phyloP scores from a whole-genome alignment of 805 yeast species.

The Teunomyces gatunensis region DNA sequence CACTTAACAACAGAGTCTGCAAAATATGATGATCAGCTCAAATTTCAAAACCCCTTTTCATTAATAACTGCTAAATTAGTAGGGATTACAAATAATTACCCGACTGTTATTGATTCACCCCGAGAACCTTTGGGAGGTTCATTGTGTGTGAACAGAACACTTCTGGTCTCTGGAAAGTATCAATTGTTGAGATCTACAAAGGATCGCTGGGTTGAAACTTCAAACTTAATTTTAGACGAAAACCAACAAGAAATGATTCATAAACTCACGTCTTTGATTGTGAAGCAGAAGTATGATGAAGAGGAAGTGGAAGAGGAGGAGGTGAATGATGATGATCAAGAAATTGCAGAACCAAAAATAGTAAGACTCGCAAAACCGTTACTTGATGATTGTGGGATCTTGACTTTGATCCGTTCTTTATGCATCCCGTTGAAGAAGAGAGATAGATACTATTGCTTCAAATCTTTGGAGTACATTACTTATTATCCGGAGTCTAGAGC shows the following conservation, averaged over 20 bases:
- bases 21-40: too few relatives aligned
- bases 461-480: slow-evolving; percentile 64
- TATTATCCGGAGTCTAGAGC: slow-evolving; percentile 73
- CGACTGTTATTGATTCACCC: too few relatives aligned
- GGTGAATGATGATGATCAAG: too few relatives aligned
- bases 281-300: too few relatives aligned
- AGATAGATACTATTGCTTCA: slow-evolving; percentile 62
- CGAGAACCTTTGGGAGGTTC: too few relatives aligned
- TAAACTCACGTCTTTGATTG: background rate
- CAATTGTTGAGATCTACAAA: slow-evolving; percentile 18
- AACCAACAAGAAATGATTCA: slow-evolving; percentile 16
- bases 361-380: slow-evolving; percentile 47
- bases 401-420: slow-evolving; percentile 65
- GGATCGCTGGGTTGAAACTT: slow-evolving; percentile 20
- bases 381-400: slow-evolving; percentile 71
- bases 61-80: too few relatives aligned
- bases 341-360: background rate
- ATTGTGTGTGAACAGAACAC: too few relatives aligned
- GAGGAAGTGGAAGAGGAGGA: too few relatives aligned
- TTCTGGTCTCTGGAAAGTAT: slow-evolving; percentile 13
- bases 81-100: too few relatives aligned
- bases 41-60: too few relatives aligned
- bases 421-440: slow-evolving; percentile 68
- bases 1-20: too few relatives aligned
- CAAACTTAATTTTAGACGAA: slow-evolving; percentile 11